Evolutionary conservation across 768 basidiomycete genomes (phyloP), one percentile per base, ranked within the genome.

Genomic region (Boletus subcaerulescens): DNA sequence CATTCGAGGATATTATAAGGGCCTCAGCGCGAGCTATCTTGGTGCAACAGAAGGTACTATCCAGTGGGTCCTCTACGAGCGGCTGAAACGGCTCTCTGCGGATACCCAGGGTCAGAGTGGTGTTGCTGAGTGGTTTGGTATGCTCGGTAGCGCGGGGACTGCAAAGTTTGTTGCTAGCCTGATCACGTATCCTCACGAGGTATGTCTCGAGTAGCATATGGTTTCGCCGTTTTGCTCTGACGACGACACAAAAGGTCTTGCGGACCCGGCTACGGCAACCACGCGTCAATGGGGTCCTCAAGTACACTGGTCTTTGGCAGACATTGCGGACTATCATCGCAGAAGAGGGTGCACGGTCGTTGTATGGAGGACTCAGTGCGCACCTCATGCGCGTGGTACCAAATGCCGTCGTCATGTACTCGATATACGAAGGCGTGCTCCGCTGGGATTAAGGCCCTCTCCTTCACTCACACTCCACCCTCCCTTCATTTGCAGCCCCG

Each of bases 141-240:
- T 94, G 83, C 75, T 97, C 4, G 90, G 85, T 1, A 94, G 93
- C 48, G 93, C 94, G 0, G 97, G 95, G 7, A 84, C 87, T 14
- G 93, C 97, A 7, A 99, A 99, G 73, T 87, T 89, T 62, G 84
- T 98, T 14, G 97, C 97, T 0, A 93, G 87, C 62, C 72, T 98
- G 36, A 91, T 98, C 63, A 98, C 97, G 1, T 99, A 99, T 76
- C 97, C 97, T 42, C 97, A 99, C 63, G 96, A 99, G 80, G 96
- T 93, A 50, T 52, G 83, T 50, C 22, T 32, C 2, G 12, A 14
- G 43, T 26, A n/a, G 3, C n/a, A 13, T 24, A 24, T 51, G 38
- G 48, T 45, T 20, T 52, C 13, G 2, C 14, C 1, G 42, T 45
- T 52, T 22, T 31, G 12, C 18, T 35, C 56, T 35, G 49, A 64